These are phyloP conservation scores for Mycena venus DNA, from an alignment of 768 basidiomycete species.

Conservation along the genomic window DNA sequence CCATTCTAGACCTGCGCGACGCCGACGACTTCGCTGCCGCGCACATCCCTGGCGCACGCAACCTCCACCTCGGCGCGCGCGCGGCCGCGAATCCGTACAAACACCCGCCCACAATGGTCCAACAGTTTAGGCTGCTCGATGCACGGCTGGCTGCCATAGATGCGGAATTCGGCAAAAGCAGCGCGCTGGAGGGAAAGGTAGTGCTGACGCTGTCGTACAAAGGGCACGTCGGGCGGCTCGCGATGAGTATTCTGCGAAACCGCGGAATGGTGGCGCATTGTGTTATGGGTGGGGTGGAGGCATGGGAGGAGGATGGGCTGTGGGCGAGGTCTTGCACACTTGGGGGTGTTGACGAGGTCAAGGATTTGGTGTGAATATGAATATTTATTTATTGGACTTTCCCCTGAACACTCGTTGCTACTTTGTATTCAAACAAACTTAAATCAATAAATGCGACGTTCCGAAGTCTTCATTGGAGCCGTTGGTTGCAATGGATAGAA, in stretches of 20 bases:
- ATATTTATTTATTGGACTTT: no score
- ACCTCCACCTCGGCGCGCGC: slow-evolving; percentile 32
- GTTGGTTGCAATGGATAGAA: no score
- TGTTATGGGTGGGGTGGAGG: slow-evolving; percentile 31
- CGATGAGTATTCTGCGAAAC: slow-evolving; percentile 37
- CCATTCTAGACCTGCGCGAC: slow-evolving; percentile 37
- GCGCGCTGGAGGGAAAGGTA: slow-evolving; percentile 15
- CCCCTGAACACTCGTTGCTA: no score
- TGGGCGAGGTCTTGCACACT: slow-evolving; percentile 19
- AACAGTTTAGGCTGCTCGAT: slow-evolving; percentile 34
- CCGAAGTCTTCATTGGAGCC: no score
- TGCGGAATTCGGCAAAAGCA: slow-evolving; percentile 27
- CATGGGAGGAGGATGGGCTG: slow-evolving; percentile 23
- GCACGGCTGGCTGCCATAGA: slow-evolving; percentile 29
- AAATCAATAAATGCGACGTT: no score
- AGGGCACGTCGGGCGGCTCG: slow-evolving; percentile 38
- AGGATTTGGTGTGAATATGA: neutral
- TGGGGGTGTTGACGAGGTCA: neutral
- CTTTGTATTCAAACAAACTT: no score
- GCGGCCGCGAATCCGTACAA: slow-evolving; percentile 37
- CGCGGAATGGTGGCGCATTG: slow-evolving; percentile 28
- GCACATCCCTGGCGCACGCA: slow-evolving; percentile 34
- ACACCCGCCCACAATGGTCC: slow-evolving; percentile 39
- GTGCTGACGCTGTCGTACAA: slow-evolving; percentile 36
- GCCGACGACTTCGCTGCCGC: slow-evolving; percentile 26